Evolutionary conservation across 495 filamentous ascomycete genomes (phyloP), one percentile per base, ranked within the genome.

Genomic region (Hamigera avellanea): DNA sequence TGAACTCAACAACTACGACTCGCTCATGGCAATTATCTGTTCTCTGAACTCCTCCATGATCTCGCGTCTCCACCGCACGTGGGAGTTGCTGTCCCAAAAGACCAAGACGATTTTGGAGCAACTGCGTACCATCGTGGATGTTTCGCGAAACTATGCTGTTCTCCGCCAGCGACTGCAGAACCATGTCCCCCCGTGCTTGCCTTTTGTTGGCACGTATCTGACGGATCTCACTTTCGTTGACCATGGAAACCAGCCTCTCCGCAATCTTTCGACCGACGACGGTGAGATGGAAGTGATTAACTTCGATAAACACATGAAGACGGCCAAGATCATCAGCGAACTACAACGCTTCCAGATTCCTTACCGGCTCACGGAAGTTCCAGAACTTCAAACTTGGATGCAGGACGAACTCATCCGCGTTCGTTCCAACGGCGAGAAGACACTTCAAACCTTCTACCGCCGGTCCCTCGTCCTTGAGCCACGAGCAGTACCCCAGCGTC

Each of bases 261-360:
- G 66, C 42, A 47, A 58, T 52, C 46, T 76, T 40, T 49, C 66
- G 37, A 56, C 59, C 8, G 62, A 72, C 14, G 67, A 67, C n/a
- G 67, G 72, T 5, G 73, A 78, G 21, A 69, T 81, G 55, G 70
- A 73, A 0, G 84, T 95, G 13, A 88, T 99, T 70, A 99, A 99
- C 61, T 99, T 95, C 43, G 91, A 96, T 69, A 99, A 96, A 61
- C 83, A 96, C 52, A 81, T 80, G 53, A 85, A 86, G 53, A 95
- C 88, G 2, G 89, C 93, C 6, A 83, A 83, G 49, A 88, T 95
- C 53, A 93, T 99, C 52, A 85, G 86, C 39, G 88, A 96, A 46
- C 72, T 96, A 8, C 91, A 96, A 56, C 78, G 91, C 17, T 99
- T 99, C 70, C 93, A 99, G 53, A 83, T 95, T 32, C 91, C 93